Evolutionary conservation across 352 stramenopile genomes (phyloP), one percentile per base, ranked within the genome.

Genomic region (Phytophthora fragariaefolia): DNA sequence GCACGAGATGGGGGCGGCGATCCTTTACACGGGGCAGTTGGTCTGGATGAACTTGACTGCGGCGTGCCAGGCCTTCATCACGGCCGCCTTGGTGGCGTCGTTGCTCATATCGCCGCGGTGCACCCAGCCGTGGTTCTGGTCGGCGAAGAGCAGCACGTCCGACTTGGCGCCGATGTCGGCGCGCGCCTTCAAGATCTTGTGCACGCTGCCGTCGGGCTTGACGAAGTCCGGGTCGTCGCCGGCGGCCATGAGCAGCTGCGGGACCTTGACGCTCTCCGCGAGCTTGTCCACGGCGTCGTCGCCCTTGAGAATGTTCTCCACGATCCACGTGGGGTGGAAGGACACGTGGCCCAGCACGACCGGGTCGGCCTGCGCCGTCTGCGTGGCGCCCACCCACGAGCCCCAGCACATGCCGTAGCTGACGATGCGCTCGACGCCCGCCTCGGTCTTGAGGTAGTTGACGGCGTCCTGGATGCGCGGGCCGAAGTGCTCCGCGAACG

Each of bases 371-470:
- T 71, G 67, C 28, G 85, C 55, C 1, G 78, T 87, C 53, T 76
- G 68, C 54, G 75, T 88, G 32, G 83, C 78, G 12, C 85, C 83
- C 27, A 92, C 80, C 83, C 83, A 95, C 48, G 83, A 86, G 36
- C 87, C 85, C 83, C 83, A 95, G 83, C 87, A 95, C 76, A 93
- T 93, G 57, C 87, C 87, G 63, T 93, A 93, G 69, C 80, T 91
- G 36, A 76, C 80, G 47, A 95, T 70, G 40, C 69, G 78, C 71
- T 90, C 74, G 26, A 71, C 87, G 6, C 74, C 72, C 30, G 71
- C 83, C 48, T 93, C 79, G 23, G 46, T 77, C 74, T 91, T 84
- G 12, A 93, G 72, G 74, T 92, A 91, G 34, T 76, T 66, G 22
- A 91, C 63, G n/a, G 85, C 87, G 69, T 92, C 85, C 49, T 88